phyloP scores from a whole-genome alignment of 331 rosid species.

The Stylosanthes scabra region DNA sequence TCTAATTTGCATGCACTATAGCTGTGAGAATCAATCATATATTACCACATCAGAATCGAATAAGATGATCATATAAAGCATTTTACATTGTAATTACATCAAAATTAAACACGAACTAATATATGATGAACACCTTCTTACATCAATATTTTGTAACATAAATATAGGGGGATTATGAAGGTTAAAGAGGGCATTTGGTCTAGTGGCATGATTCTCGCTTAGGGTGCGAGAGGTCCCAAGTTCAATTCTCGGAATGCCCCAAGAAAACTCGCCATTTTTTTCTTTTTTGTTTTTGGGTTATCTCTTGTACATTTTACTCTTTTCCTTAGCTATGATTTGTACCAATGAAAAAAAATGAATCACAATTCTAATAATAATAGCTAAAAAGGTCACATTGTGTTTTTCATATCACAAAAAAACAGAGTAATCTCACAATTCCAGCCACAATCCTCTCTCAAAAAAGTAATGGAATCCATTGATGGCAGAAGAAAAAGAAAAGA shows the following conservation, averaged over 20 bases:
- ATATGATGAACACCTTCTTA: too few species aligned
- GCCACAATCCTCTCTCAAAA: slow-evolving; percentile 22
- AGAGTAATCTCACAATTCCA: not conserved
- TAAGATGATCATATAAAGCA: too few species aligned
- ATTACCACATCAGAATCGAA: too few species aligned
- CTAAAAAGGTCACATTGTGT: not conserved
- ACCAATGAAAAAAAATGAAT: slow-evolving; percentile 1
- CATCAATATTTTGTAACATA: too few species aligned
- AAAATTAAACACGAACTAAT: too few species aligned
- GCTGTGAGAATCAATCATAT: too few species aligned
- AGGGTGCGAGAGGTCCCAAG: slow-evolving; percentile 83
- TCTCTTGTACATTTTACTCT: slow-evolving; percentile 4
- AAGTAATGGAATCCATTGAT: not conserved
- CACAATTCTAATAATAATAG: slow-evolving; percentile 1
- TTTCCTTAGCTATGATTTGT: not conserved
- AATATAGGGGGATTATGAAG: too few species aligned
- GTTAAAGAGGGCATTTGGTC: slow-evolving; percentile 61
- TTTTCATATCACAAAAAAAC: not conserved
- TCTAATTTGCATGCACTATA: too few species aligned
- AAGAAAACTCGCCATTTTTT: not conserved
- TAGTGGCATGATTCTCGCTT: slow-evolving; percentile 80
- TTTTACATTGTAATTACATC: too few species aligned
- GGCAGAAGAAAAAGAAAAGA: slow-evolving; percentile 23
- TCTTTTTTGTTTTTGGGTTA: not conserved
- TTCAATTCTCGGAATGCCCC: slow-evolving; percentile 67